These are phyloP conservation scores for Pyrenophora graminea DNA, from an alignment of 2,329 filamentous ascomycete genomes.

Conservation along the genomic window DNA sequence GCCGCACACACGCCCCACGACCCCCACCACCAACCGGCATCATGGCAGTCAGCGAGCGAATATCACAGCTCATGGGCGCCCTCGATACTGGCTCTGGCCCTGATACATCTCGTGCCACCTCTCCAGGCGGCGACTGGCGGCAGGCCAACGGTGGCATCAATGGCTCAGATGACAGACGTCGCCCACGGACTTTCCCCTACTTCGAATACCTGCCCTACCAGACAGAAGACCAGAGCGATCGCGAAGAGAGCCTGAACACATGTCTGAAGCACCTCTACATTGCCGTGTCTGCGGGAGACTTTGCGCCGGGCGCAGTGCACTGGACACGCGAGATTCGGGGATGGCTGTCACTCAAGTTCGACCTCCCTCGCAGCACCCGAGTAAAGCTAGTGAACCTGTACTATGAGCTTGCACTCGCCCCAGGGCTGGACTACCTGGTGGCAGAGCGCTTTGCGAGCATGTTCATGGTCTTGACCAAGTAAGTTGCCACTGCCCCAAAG, in stretches of 20 bases:
- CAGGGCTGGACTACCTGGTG: slow-evolving; percentile 79
- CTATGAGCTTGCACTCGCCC: slow-evolving; percentile 89
- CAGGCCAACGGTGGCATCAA: slow-evolving; percentile 55
- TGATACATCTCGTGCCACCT: slow-evolving; percentile 82
- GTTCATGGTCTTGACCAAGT: slow-evolving; percentile 96
- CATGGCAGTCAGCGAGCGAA: slow-evolving; percentile 48
- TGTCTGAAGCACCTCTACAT: slow-evolving; percentile 95
- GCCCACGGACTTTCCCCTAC: slow-evolving; percentile 90
- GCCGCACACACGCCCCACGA: slow-evolving; percentile 15
- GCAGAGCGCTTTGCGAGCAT: slow-evolving; percentile 94
- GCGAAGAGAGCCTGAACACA: slow-evolving; percentile 78
- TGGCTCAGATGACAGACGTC: slow-evolving; percentile 60
- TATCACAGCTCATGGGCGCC: slow-evolving; percentile 50
- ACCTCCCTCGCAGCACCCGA: slow-evolving; percentile 83
- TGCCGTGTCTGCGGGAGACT: slow-evolving; percentile 88
- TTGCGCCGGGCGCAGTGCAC: slow-evolving; percentile 88
- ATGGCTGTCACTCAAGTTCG: slow-evolving; percentile 97
- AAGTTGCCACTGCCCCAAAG: slow-evolving; percentile 43
- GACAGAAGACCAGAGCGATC: slow-evolving; percentile 77
- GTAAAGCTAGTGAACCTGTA: slow-evolving; percentile 87
- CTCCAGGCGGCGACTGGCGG: slow-evolving; percentile 70
- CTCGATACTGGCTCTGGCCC: slow-evolving; percentile 55
- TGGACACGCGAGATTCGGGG: slow-evolving; percentile 96
- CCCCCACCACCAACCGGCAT: slow-evolving; percentile 15
- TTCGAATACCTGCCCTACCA: slow-evolving; percentile 86